phyloP scores from a whole-genome alignment of 2,329 filamentous ascomycete species.

The Fusarium napiforme region DNA sequence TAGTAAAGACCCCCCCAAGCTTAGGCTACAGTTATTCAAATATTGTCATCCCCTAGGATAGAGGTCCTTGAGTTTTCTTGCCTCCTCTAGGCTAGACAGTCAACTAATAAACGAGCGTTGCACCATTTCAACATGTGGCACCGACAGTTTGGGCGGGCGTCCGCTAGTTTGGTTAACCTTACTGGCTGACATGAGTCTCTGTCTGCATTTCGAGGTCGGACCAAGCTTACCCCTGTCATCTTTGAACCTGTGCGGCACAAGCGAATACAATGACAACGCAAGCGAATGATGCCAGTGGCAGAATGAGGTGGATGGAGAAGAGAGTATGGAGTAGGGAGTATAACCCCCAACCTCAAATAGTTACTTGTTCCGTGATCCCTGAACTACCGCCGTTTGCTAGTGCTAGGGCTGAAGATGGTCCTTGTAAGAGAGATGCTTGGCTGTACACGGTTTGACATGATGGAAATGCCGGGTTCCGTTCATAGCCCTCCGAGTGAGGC shows the following conservation, averaged over 20 bases:
- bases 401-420: conserved; percentile 30
- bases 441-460: not conserved
- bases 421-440: conserved; percentile 28
- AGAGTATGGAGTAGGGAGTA: not conserved
- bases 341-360: not conserved
- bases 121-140: conserved; percentile 16
- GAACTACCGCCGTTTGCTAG: not conserved
- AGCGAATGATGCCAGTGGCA: not conserved
- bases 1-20: not conserved
- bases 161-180: conserved; percentile 20
- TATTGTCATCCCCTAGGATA: not conserved
- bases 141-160: conserved; percentile 21
- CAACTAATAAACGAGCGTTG: not conserved
- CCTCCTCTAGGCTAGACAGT: not conserved
- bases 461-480: not conserved
- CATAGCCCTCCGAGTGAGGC: conserved; percentile 11
- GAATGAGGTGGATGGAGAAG: not conserved
- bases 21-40: not conserved
- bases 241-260: conserved; percentile 24
- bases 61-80: not conserved
- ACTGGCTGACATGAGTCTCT: conserved; percentile 12
- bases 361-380: not conserved
- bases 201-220: conserved; percentile 15
- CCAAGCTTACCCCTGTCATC: conserved; percentile 7
- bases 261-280: conserved; percentile 20